phyloP scores from a whole-genome alignment of 345 rosid genomes.

The Erucastrum elatum region DNA sequence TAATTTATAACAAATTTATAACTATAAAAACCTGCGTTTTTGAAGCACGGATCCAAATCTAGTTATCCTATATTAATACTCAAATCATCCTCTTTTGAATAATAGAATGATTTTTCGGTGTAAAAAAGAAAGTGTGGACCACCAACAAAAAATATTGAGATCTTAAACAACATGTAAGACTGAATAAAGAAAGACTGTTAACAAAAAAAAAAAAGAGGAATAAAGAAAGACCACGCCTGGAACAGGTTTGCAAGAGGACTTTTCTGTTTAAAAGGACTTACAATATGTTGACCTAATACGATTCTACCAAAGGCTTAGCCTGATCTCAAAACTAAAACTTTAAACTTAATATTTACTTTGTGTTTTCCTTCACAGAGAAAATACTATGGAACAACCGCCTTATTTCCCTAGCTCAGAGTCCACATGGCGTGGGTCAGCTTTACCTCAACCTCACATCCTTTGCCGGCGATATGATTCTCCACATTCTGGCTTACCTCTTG shows the following conservation, averaged over 20 bases:
- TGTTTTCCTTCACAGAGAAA: not conserved
- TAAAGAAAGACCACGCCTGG: not conserved
- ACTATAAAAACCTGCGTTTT: too few species aligned
- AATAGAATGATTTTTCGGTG: too few species aligned
- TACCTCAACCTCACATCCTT: not conserved
- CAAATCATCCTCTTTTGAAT: too few species aligned
- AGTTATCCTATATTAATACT: too few species aligned
- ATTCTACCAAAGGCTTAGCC: not conserved
- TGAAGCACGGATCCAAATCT: too few species aligned
- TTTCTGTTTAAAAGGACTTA: not conserved
- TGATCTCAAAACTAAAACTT: not conserved
- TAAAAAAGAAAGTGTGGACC: too few species aligned
- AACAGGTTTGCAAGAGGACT: not conserved
- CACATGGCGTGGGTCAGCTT: not conserved
- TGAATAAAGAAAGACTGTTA: not conserved
- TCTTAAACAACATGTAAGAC: not conserved
- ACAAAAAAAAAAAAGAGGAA: too few species aligned
- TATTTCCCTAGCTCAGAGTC: not conserved
- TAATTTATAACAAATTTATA: too few species aligned
- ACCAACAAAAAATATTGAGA: too few species aligned
- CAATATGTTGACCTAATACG: not conserved
- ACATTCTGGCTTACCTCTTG: not conserved
- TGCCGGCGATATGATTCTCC: not conserved
- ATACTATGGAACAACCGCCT: not conserved
- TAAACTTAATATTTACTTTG: not conserved